A percentile compares a stretch with the other conserved stretches of the same genome.
phyloP scores from a whole-genome alignment of 495 filamentous ascomycete species.

The Bombardia bombarda region DNA sequence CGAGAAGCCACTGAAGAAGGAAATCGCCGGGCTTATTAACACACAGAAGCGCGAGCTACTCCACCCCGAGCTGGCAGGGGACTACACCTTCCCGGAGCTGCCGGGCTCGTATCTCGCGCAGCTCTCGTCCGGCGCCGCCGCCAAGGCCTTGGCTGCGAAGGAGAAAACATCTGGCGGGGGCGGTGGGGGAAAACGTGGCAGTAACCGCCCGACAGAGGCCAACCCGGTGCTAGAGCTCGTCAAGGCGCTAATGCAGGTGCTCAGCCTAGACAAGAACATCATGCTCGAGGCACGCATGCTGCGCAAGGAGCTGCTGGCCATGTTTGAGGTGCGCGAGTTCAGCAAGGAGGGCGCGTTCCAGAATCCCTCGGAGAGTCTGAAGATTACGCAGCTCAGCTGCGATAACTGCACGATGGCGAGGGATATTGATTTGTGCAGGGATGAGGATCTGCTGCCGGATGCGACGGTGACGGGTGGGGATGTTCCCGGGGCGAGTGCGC shows the following conservation, averaged over 20 bases:
- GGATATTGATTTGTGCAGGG: constrained; percentile 91
- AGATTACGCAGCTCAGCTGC: constrained; percentile 70
- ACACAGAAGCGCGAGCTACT: constrained; percentile 81
- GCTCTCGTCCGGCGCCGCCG: constrained; percentile 2
- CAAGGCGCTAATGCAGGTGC: constrained; percentile 82
- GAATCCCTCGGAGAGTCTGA: constrained; percentile 73
- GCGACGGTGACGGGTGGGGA: too few relatives aligned
- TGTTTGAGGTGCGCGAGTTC: constrained; percentile 94
- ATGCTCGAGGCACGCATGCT: constrained; percentile 77
- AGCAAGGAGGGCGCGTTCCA: constrained; percentile 75
- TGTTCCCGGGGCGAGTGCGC: constrained; percentile 24
- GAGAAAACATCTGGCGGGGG: too few relatives aligned
- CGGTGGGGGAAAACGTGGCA: constrained; percentile 1
- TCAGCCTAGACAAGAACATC: constrained; percentile 81
- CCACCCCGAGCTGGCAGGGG: constrained; percentile 79
- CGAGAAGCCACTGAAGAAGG: constrained; percentile 83
- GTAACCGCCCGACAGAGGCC: constrained; percentile 31
- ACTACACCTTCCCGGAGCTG: constrained; percentile 78
- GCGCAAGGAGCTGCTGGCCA: constrained; percentile 75
- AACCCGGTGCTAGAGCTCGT: constrained; percentile 86
- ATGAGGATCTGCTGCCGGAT: constrained; percentile 65
- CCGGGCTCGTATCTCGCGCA: constrained; percentile 59
- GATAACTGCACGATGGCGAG: constrained; percentile 78
- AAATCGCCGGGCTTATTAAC: constrained; percentile 67
- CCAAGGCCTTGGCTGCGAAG: background rate